Evolutionary conservation across 2,329 filamentous ascomycete species (phyloP).

Genomic region (Nigrograna mackinnonii): DNA sequence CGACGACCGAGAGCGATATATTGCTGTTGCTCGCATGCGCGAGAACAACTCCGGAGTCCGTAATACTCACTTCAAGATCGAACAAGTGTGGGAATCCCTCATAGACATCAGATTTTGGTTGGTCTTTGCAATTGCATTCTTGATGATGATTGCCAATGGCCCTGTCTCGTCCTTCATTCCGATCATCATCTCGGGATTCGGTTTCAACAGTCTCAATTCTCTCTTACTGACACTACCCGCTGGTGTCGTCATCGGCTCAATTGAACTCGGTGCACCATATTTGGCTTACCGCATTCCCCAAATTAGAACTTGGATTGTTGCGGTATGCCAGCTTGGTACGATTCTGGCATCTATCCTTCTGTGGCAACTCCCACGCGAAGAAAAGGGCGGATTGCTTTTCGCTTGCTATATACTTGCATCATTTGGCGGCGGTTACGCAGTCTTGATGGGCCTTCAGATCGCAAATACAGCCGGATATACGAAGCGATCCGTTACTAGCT

Average conservation of each 20-base stretch:
- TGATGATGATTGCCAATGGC: constrained; percentile 36
- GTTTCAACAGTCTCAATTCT: constrained; percentile 29
- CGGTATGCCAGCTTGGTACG: constrained; percentile 38
- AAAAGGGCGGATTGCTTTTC: constrained; percentile 52
- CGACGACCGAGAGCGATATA: constrained; percentile 41
- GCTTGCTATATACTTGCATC: constrained; percentile 54
- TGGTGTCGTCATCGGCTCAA: constrained; percentile 26
- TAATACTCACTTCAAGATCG: constrained; percentile 67
- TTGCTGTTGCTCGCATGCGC: constrained; percentile 69
- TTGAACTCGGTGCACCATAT: constrained; percentile 25
- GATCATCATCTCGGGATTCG: constrained; percentile 33
- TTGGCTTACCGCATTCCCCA: constrained; percentile 23
- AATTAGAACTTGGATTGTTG: constrained; percentile 34
- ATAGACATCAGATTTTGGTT: constrained; percentile 60
- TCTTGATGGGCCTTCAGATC: constrained; percentile 54
- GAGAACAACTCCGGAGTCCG: constrained; percentile 76
- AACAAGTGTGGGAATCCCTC: constrained; percentile 64
- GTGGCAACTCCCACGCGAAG: constrained; percentile 46
- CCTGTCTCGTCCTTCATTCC: constrained; percentile 32
- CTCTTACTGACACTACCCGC: constrained; percentile 28
- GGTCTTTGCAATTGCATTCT: constrained; percentile 27
- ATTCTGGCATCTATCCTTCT: constrained; percentile 48
- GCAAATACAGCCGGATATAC: constrained; percentile 59
- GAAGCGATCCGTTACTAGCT: constrained; percentile 53
- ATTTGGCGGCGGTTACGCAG: constrained; percentile 52